phyloP scores from a whole-genome alignment of 208 protist genomes.

The Herpetomonas tarakana region DNA sequence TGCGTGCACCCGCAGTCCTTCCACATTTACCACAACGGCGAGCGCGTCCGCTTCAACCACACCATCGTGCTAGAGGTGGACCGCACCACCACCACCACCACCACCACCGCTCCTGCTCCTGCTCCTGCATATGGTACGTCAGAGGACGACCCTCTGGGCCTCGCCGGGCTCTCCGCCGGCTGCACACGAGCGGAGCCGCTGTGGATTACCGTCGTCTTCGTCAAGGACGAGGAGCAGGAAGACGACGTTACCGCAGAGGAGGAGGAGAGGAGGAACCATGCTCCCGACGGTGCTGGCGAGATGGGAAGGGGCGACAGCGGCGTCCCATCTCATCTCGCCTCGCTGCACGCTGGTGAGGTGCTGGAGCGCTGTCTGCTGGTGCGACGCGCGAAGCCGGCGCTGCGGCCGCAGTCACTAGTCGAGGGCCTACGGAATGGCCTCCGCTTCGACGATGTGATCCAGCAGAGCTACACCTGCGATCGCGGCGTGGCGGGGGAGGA shows the following conservation, averaged over 20 bases:
- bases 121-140: too few relatives aligned
- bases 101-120: not conserved
- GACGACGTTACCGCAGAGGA: conserved; percentile 11
- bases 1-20: conserved; percentile 62
- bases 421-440: conserved; percentile 49
- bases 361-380: conserved; percentile 50
- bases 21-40: conserved; percentile 43
- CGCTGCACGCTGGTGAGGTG: conserved; percentile 32
- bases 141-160: too few relatives aligned
- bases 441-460: conserved; percentile 64
- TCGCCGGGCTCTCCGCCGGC: too few relatives aligned
- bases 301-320: conserved; percentile 4
- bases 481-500: conserved; percentile 11
- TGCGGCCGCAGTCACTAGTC: conserved; percentile 51
- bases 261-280: conserved; percentile 15
- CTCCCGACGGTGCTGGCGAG: not conserved
- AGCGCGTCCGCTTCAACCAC: conserved; percentile 64
- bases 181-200: conserved; percentile 44
- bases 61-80: conserved; percentile 50
- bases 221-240: not conserved
- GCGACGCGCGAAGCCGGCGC: conserved; percentile 31
- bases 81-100: conserved; percentile 1
- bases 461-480: conserved; percentile 19
- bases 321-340: conserved; percentile 55
- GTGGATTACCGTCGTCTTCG: conserved; percentile 46